Evolutionary conservation across 1,284 basidiomycete genomes (phyloP).

Genomic region (Marasmius sp.): DNA sequence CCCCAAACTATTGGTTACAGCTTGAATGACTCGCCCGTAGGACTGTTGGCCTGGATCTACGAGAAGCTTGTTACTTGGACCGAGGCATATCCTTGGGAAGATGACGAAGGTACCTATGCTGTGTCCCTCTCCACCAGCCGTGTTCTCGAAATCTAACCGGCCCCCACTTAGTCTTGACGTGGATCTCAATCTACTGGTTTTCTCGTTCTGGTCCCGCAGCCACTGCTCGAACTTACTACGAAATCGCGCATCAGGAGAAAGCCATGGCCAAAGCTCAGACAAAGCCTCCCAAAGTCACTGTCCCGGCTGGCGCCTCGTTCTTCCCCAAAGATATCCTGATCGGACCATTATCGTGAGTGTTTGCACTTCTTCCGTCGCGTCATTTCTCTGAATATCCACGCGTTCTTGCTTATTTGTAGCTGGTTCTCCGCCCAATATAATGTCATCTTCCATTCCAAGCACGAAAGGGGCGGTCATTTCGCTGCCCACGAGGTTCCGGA

Average conservation of each 20-base stretch:
- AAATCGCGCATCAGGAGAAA: constrained; percentile 13
- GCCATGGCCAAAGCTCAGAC: background rate
- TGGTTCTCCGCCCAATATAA: background rate
- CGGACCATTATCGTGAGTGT: background rate
- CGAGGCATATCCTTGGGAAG: constrained; percentile 41
- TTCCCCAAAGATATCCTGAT: constrained; percentile 29
- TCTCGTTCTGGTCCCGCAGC: constrained; percentile 37
- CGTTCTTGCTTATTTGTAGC: background rate
- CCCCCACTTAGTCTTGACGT: constrained; percentile 30
- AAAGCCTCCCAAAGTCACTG: background rate
- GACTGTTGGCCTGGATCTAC: constrained; percentile 31
- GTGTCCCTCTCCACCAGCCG: constrained; percentile 17
- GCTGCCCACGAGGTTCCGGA: constrained; percentile 9
- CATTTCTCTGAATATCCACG: background rate
- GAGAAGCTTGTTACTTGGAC: constrained; percentile 39
- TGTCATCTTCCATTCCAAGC: constrained; percentile 7
- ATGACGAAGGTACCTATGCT: constrained; percentile 28
- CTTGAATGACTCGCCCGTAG: constrained; percentile 42
- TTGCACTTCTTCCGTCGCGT: too few relatives aligned
- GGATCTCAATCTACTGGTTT: constrained; percentile 40
- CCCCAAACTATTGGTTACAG: constrained; percentile 40
- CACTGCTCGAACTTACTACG: constrained; percentile 38
- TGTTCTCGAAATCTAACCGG: background rate
- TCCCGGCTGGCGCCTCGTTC: constrained; percentile 31
- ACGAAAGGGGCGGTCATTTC: constrained; percentile 8